Evolutionary conservation across 352 stramenopile genomes (phyloP).

Genomic region (Globisporangium nodosum): DNA sequence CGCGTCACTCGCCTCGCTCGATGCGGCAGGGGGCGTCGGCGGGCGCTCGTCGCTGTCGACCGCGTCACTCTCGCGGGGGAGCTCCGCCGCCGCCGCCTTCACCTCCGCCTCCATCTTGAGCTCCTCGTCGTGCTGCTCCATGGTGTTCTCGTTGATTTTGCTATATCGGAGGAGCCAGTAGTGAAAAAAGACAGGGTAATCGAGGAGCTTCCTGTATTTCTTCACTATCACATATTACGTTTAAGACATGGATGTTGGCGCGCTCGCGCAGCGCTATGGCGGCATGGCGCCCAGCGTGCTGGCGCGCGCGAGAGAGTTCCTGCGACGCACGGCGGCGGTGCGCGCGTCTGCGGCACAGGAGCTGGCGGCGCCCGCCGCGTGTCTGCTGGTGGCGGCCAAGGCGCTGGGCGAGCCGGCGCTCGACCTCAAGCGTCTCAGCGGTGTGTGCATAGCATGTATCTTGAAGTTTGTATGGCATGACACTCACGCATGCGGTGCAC

Average conservation of each 20-base stretch:
- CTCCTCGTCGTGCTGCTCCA: not conserved
- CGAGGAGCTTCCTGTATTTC: no score
- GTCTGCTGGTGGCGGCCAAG: slow-evolving; percentile 52
- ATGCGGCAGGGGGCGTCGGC: not conserved
- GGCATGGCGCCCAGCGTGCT: slow-evolving; percentile 49
- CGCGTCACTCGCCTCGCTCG: slow-evolving; percentile 14
- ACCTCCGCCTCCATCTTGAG: no score
- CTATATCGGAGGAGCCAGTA: no score
- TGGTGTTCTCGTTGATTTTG: not conserved
- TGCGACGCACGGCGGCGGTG: slow-evolving; percentile 32
- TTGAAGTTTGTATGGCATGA: no score
- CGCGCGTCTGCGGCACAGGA: slow-evolving; percentile 28
- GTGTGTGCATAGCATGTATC: no score
- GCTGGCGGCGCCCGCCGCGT: slow-evolving; percentile 47
- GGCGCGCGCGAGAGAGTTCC: slow-evolving; percentile 41
- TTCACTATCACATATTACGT: no score
- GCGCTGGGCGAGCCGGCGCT: slow-evolving; percentile 37
- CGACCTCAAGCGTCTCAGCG: slow-evolving; percentile 35
- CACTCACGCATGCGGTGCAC: no score
- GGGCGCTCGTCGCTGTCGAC: slow-evolving; percentile 2
- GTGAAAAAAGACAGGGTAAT: no score
- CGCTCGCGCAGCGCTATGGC: slow-evolving; percentile 40
- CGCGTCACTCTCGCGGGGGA: not conserved
- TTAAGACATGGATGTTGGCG: slow-evolving; percentile 39
- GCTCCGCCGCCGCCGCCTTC: no score